phyloP scores from a whole-genome alignment of 257 asterid genomes.

The Salvia rosmarinus region DNA sequence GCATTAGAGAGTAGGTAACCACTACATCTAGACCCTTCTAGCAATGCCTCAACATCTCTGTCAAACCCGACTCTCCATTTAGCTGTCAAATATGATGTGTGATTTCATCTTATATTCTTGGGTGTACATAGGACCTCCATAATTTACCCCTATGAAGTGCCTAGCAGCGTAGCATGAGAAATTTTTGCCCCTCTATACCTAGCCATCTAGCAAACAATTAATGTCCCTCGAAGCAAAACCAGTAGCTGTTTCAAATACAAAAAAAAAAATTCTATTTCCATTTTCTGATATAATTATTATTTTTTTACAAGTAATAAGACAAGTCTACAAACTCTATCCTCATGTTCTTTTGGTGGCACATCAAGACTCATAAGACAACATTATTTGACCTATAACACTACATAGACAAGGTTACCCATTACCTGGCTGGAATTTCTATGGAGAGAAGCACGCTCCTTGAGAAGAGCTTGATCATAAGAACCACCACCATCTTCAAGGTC shows the following conservation, averaged over 20 bases:
- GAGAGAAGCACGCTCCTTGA: conserved; percentile 85
- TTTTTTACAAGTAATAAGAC: conserved; percentile 10
- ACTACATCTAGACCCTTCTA: conserved; percentile 14
- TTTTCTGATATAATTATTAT: conserved; percentile 13
- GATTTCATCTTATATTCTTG: conserved; percentile 25
- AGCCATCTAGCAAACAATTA: conserved; percentile 3
- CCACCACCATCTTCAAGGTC: conserved; percentile 94
- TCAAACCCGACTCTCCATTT: conserved; percentile 3
- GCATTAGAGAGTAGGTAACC: conserved; percentile 20
- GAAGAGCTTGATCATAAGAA: conserved; percentile 80
- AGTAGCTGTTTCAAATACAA: conserved; percentile 20
- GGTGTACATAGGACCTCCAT: conserved; percentile 29
- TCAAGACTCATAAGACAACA: conserved; percentile 13
- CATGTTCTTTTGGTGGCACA: conserved; percentile 30
- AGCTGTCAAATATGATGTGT: background rate
- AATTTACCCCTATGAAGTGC: conserved; percentile 19
- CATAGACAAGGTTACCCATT: conserved; percentile 23
- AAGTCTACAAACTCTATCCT: conserved; percentile 17
- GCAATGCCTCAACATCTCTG: background rate
- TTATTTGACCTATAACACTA: conserved; percentile 21
- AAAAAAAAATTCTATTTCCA: background rate
- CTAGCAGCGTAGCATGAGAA: conserved; percentile 5
- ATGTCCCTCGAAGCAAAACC: conserved; percentile 4
- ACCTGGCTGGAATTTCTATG: conserved; percentile 89
- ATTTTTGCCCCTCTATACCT: conserved; percentile 20